These are phyloP conservation scores for Fraxinus xanthoxyloides DNA, from an alignment of 305 asterid species.

Conservation along the genomic window DNA sequence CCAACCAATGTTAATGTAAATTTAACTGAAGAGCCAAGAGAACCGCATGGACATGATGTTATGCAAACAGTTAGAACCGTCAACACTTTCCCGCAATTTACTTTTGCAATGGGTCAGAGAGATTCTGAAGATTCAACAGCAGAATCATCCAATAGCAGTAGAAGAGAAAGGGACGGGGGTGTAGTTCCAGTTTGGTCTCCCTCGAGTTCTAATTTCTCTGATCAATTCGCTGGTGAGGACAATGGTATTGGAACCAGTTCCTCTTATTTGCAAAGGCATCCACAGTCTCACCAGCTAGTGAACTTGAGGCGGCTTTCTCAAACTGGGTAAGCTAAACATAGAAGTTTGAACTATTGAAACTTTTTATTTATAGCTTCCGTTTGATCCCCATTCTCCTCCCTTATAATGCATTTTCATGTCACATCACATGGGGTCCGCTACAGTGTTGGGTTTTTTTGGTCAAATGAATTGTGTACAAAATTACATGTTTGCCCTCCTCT, in stretches of 20 bases:
- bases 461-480: too few species aligned
- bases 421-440: too few species aligned
- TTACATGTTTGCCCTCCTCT: too few species aligned
- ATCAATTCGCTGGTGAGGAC: slow-evolving; percentile 56
- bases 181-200: slow-evolving; percentile 93
- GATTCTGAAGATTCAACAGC: slow-evolving; percentile 86
- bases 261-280: slow-evolving; percentile 64
- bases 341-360: not conserved
- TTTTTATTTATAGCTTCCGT: not conserved
- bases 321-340: slow-evolving; percentile 53
- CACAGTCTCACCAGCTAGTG: slow-evolving; percentile 63
- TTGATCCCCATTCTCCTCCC: too few species aligned
- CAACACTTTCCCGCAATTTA: slow-evolving; percentile 16
- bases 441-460: too few species aligned
- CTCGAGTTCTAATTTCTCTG: slow-evolving; percentile 55
- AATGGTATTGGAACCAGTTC: slow-evolving; percentile 45
- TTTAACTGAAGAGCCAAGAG: slow-evolving; percentile 41
- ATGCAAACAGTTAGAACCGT: slow-evolving; percentile 25
- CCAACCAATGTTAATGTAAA: slow-evolving; percentile 57
- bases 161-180: slow-evolving; percentile 71
- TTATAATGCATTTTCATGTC: too few species aligned
- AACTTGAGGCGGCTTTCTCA: slow-evolving; percentile 76
- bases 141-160: slow-evolving; percentile 65
- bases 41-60: slow-evolving; percentile 24
- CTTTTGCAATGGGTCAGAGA: slow-evolving; percentile 42